A percentile compares a stretch with the other conserved stretches of the same genome.
Evolutionary conservation across 345 rosid genomes (phyloP).

Genomic region (Cochlearia excelsa): DNA sequence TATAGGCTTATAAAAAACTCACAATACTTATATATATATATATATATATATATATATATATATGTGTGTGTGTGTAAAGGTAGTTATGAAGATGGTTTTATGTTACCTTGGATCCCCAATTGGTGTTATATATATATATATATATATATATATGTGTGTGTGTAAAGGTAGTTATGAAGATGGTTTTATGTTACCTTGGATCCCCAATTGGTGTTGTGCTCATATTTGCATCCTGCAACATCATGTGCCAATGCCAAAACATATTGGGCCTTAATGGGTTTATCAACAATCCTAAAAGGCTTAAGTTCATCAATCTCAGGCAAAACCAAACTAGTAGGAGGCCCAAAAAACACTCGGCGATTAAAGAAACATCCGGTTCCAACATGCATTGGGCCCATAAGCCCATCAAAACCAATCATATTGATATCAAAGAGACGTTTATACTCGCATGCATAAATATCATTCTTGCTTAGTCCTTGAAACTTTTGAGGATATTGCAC

Average conservation of each 20-base stretch:
- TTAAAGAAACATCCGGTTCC: constrained; percentile 70
- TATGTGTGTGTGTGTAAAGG: no score
- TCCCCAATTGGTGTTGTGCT: constrained; percentile 61
- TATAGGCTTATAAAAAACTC: no score
- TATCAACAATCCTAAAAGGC: constrained; percentile 26
- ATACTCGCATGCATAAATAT: constrained; percentile 49
- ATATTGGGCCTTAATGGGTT: constrained; percentile 32
- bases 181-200: no score
- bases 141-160: no score
- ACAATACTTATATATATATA: no score
- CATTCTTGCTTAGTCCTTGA: constrained; percentile 50
- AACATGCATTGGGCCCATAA: constrained; percentile 42
- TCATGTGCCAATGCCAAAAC: constrained; percentile 43
- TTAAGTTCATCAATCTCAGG: constrained; percentile 42
- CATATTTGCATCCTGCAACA: constrained; percentile 56
- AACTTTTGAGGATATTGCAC: constrained; percentile 74
- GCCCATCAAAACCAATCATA: constrained; percentile 50
- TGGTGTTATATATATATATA: no score
- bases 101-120: constrained; percentile 73
- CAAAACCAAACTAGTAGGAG: constrained; percentile 28
- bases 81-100: no score
- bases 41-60: no score
- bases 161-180: no score
- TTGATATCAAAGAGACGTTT: constrained; percentile 43
- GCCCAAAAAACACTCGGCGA: constrained; percentile 55